phyloP scores from a whole-genome alignment of 345 rosid genomes.

The Alliaria petiolata region DNA sequence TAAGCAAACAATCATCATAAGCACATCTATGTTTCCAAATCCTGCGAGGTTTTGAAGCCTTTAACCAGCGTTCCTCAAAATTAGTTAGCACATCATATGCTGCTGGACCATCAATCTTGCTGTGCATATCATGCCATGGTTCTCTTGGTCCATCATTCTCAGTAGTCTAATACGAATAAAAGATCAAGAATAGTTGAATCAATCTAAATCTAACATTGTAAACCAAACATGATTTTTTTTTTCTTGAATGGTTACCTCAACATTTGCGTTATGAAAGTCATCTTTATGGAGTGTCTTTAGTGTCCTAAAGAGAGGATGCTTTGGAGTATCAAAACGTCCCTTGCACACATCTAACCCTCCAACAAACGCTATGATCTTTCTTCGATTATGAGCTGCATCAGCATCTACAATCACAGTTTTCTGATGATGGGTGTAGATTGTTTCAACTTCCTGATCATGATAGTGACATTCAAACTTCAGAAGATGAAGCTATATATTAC shows the following conservation, averaged over 20 bases:
- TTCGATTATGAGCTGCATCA: conserved; percentile 53
- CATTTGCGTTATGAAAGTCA: conserved; percentile 49
- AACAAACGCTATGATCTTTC: conserved; percentile 66
- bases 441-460: conserved; percentile 69
- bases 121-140: too few species aligned
- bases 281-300: conserved; percentile 29
- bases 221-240: neutral
- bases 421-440: conserved; percentile 48
- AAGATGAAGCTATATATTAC: too few species aligned
- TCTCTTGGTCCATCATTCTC: too few species aligned
- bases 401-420: conserved; percentile 58
- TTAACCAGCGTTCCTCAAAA: too few species aligned
- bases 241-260: conserved; percentile 45
- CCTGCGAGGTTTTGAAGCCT: too few species aligned
- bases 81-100: too few species aligned
- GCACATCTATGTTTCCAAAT: too few species aligned
- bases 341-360: conserved; percentile 72
- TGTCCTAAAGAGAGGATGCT: neutral
- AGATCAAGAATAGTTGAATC: neutral
- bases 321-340: conserved; percentile 65
- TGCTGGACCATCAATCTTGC: too few species aligned
- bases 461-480: conserved; percentile 27
- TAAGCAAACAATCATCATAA: too few species aligned
- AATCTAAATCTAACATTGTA: neutral
- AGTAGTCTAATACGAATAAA: too few species aligned